Base-by-base conservation (phyloP, 306 rosid genomes). In the Pterocarpus macrocarpus region DNA sequence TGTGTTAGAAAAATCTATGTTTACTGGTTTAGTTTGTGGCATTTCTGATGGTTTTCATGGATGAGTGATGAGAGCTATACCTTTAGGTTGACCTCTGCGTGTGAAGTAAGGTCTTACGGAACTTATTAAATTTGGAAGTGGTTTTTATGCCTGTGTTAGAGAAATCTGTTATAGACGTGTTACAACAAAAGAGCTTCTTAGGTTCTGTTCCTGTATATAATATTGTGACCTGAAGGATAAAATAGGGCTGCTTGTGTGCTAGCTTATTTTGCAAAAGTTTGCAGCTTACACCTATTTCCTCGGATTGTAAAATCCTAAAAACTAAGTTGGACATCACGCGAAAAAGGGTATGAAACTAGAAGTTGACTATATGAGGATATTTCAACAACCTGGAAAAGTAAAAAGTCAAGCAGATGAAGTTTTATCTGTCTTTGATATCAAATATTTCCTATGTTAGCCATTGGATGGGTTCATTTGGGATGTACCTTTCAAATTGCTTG, bases 11-110 rank as follows among this genome's bases (percentile, higher is more conserved):
- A 73, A 34, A 82, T 64, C 7, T 13, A 8, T 68, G n/a, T 36
- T 79, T 79, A 41, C 67, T 73, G 68, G 76, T 66, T 16, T 79
- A 59, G 33, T 41, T 67, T 75, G 39, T 73, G 73, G 52, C 39
- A 63, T 73, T 65, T 35, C 59, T 83, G 59, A 7, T 65, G 12
- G 57, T 57, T 47, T 64, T 35, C 47, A 56, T 15, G 11, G 5
- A 36, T 58, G 39, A 55, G 34, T 69, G 79, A 77, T 14, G 59
- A 39, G 61, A 70, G 71, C 8, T 59, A 55, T 62, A 43, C 58
- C 28, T 55, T 43, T 32, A 43, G 34, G n/a, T 53, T 44, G 7
- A 43, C 61, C 59, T 22, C 41, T n/a, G 43, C 61, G 8, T 58
- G 13, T 67, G 81, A 73, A 67, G 2, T 79, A 8, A 41, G 41